These are phyloP conservation scores for Colletotrichum musicola DNA, from an alignment of 2,329 filamentous ascomycete species.

Conservation along the genomic window DNA sequence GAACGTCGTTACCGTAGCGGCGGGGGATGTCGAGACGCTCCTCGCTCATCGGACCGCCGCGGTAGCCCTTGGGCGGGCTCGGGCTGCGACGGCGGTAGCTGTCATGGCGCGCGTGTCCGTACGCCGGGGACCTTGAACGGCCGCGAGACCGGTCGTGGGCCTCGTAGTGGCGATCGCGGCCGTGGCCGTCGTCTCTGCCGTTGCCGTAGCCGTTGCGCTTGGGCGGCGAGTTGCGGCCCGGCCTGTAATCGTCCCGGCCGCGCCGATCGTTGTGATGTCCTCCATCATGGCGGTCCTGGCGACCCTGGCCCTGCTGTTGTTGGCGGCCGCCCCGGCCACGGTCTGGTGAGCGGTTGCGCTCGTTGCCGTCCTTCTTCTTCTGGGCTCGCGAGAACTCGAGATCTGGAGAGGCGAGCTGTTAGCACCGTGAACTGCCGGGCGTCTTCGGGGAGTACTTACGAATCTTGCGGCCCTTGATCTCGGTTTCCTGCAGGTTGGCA, in stretches of 20 bases:
- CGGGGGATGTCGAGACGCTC: constrained; percentile 79
- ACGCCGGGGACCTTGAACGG: constrained; percentile 76
- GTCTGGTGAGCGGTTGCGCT: constrained; percentile 70
- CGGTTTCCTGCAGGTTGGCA: constrained; percentile 80
- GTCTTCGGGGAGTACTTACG: constrained; percentile 70
- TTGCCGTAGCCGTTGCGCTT: constrained; percentile 56
- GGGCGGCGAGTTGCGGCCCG: constrained; percentile 71
- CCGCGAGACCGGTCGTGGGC: constrained; percentile 62
- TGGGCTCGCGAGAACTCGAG: constrained; percentile 92
- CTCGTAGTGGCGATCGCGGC: constrained; percentile 58
- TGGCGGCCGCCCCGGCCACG: constrained; percentile 61
- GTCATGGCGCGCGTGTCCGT: constrained; percentile 58
- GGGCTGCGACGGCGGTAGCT: constrained; percentile 77
- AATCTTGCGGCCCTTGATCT: constrained; percentile 91
- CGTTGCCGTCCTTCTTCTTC: constrained; percentile 77
- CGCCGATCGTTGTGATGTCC: constrained; percentile 58
- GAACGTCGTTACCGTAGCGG: constrained; percentile 79
- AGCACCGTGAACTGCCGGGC: constrained; percentile 3
- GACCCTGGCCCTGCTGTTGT: constrained; percentile 40
- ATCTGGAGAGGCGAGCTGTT: constrained; percentile 63
- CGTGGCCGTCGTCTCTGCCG: constrained; percentile 73
- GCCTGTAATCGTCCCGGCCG: constrained; percentile 74
- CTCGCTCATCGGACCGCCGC: constrained; percentile 61
- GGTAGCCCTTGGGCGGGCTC: constrained; percentile 65
- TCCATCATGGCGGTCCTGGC: constrained; percentile 63